These are phyloP conservation scores for Rhododendron griersonianum DNA, from an alignment of 148 eudicot genomes.

Conservation along the genomic window DNA sequence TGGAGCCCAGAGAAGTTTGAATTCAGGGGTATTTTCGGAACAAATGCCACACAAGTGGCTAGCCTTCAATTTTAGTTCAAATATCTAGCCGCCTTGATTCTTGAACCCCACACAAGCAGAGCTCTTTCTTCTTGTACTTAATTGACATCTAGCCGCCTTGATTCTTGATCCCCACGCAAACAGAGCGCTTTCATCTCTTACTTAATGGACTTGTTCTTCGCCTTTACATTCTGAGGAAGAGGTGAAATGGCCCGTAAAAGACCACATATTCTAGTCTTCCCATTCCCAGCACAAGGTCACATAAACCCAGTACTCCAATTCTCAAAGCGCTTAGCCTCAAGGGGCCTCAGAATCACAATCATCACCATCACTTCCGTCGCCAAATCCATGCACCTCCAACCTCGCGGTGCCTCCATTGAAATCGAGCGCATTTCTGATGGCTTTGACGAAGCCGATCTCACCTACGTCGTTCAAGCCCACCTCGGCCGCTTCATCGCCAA, in stretches of 20 bases:
- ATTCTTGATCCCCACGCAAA: too few species aligned
- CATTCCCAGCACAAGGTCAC: slow-evolving; percentile 62
- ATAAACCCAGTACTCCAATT: slow-evolving; percentile 55
- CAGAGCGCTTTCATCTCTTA: not conserved
- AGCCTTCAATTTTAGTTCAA: too few species aligned
- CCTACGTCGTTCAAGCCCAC: not conserved
- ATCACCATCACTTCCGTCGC: slow-evolving; percentile 3
- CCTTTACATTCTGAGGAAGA: not conserved
- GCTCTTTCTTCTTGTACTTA: too few species aligned
- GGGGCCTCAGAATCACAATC: slow-evolving; percentile 39
- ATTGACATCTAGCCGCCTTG: too few species aligned
- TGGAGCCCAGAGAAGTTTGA: too few species aligned
- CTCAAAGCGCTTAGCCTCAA: slow-evolving; percentile 36
- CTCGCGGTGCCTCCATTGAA: not conserved
- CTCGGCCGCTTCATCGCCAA: not conserved
- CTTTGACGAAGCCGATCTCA: not conserved
- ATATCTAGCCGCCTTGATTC: too few species aligned
- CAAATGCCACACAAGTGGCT: too few species aligned
- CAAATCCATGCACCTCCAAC: not conserved
- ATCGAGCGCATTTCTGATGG: slow-evolving; percentile 7
- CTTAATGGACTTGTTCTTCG: not conserved
- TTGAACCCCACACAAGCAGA: too few species aligned
- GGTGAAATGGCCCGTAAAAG: not conserved
- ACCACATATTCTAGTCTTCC: slow-evolving; percentile 35
- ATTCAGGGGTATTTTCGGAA: too few species aligned